phyloP scores from a whole-genome alignment of 805 yeast species.

The Metschnikowia santaceciliae region DNA sequence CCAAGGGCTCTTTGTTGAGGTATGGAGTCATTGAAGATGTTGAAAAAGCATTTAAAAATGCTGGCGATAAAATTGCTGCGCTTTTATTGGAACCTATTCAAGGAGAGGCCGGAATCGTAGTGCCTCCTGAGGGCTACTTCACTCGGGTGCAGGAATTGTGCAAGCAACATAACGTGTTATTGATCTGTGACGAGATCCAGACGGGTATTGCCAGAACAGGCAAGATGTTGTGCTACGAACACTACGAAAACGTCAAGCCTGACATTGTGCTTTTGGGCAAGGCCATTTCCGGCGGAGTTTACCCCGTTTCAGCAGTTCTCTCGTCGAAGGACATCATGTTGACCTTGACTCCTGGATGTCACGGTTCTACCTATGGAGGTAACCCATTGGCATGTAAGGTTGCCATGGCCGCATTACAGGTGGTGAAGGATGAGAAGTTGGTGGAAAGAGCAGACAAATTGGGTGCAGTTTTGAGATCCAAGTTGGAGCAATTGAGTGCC shows the following conservation, averaged over 20 bases:
- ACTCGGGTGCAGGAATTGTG: conserved; percentile 69
- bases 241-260: conserved; percentile 72
- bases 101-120: conserved; percentile 98
- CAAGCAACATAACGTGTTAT: conserved; percentile 75
- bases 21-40: conserved; percentile 86
- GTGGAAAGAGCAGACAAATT: conserved; percentile 70
- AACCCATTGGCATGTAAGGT: conserved; percentile 92
- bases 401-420: conserved; percentile 89
- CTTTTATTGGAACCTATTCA: conserved; percentile 92
- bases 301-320: conserved; percentile 88
- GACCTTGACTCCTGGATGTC: conserved; percentile 89
- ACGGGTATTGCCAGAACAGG: conserved; percentile 98
- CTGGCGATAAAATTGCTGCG: conserved; percentile 90
- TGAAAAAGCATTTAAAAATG: conserved; percentile 71
- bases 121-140: conserved; percentile 82
- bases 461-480: conserved; percentile 65
- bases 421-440: conserved; percentile 80
- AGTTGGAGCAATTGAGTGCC: conserved; percentile 50
- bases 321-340: conserved; percentile 89
- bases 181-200: conserved; percentile 96
- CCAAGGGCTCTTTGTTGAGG: conserved; percentile 56
- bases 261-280: conserved; percentile 88
- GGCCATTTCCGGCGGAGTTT: conserved; percentile 92
- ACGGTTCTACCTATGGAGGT: conserved; percentile 98
- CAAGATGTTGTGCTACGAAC: conserved; percentile 87